Conservation (phyloP, 192 early-diverging fungal species). For the Jimgerdemannia lactiflua region DNA sequence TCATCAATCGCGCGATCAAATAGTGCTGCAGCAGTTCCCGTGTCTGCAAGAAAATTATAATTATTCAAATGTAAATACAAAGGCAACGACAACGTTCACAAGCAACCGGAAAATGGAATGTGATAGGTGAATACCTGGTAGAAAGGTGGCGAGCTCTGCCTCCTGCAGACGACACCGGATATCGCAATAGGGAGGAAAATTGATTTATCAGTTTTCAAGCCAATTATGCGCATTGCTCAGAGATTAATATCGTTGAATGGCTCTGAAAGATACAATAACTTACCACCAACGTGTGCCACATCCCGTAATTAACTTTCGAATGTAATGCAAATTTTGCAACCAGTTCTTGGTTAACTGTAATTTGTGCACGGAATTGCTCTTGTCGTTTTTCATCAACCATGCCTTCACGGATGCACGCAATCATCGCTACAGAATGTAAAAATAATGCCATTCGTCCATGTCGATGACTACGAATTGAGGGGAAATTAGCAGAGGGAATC, state of each 20-base stretch:
- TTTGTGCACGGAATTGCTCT: neutral
- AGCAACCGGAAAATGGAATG: too few relatives aligned
- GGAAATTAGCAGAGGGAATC: neutral
- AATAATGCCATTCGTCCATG: constrained; percentile 21
- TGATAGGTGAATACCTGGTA: constrained; percentile 7
- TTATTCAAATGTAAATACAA: constrained; percentile 16
- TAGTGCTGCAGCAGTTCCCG: neutral
- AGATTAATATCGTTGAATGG: neutral
- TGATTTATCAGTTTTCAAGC: too few relatives aligned
- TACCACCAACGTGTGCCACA: constrained; percentile 22
- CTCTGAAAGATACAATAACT: constrained; percentile 7
- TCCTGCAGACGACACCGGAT: too few relatives aligned
- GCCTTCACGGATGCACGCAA: constrained; percentile 7
- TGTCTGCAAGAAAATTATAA: constrained; percentile 3
- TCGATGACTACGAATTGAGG: constrained; percentile 10
- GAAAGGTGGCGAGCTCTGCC: neutral
- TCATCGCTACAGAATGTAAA: constrained; percentile 17
- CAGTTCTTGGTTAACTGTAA: neutral
- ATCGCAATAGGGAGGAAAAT: too few relatives aligned
- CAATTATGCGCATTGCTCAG: too few relatives aligned
- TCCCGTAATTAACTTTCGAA: constrained; percentile 23
- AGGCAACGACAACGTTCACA: too few relatives aligned
- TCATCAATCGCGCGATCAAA: constrained; percentile 22
- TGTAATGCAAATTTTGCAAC: constrained; percentile 21
- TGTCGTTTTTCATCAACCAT: neutral